These are phyloP conservation scores for Irpex sp. DNA, from an alignment of 1,284 basidiomycete species.

Conservation along the genomic window DNA sequence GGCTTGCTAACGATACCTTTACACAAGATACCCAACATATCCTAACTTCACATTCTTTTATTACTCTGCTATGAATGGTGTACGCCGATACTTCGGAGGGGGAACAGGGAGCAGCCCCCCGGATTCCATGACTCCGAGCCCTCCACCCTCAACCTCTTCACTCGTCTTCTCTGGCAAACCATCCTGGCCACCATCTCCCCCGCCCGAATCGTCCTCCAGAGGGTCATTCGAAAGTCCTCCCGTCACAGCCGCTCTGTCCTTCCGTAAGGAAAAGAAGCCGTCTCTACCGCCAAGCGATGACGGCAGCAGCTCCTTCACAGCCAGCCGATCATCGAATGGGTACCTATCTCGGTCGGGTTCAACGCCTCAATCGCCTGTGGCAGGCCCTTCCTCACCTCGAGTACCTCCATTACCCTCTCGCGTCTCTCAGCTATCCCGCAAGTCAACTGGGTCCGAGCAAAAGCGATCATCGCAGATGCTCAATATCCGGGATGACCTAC, in stretches of 20 bases:
- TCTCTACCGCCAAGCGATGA: slow-evolving; percentile 23
- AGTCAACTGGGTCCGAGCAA: slow-evolving; percentile 30
- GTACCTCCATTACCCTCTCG: slow-evolving; percentile 20
- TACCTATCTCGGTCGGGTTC: slow-evolving; percentile 21
- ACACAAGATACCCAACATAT: slow-evolving; percentile 11
- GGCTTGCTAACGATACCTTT: slow-evolving; percentile 7
- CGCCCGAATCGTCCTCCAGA: slow-evolving; percentile 17
- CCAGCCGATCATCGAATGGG: slow-evolving; percentile 23
- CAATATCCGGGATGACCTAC: slow-evolving; percentile 68
- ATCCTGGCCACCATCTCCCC: slow-evolving; percentile 40
- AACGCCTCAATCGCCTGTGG: slow-evolving; percentile 29
- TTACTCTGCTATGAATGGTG: slow-evolving; percentile 53
- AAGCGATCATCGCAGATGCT: slow-evolving; percentile 38
- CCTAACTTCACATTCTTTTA: slow-evolving; percentile 1
- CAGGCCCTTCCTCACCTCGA: slow-evolving; percentile 37
- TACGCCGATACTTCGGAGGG: slow-evolving; percentile 57
- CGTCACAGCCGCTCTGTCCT: slow-evolving; percentile 41
- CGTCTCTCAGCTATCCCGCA: slow-evolving; percentile 24
- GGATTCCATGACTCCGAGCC: slow-evolving; percentile 13
- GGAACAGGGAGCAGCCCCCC: slow-evolving; percentile 22
- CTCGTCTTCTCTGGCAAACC: slow-evolving; percentile 29
- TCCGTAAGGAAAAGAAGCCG: slow-evolving; percentile 45
- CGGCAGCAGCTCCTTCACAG: slow-evolving; percentile 20
- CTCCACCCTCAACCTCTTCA: slow-evolving; percentile 23
- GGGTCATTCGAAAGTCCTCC: slow-evolving; percentile 24